Evolutionary conservation across 352 stramenopile species (phyloP), one percentile per base, ranked within the genome.

Genomic region (Pythium monospermum): DNA sequence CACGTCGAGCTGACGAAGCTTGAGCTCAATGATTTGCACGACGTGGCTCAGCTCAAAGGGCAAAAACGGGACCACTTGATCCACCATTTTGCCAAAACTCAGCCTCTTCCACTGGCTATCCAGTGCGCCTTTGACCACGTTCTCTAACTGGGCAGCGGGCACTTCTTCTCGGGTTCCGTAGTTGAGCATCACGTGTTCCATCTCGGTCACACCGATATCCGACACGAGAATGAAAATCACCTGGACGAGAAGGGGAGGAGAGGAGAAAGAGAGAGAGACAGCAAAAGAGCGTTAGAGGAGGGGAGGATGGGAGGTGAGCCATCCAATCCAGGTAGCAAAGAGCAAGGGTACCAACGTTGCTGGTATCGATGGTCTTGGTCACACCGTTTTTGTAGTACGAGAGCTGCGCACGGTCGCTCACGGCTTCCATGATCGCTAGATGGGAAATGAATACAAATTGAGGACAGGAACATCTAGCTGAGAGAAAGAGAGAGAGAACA

Each of bases 81-180:
- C 71, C 35, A 96, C 85, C 70, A 95, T 87, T 57, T 96, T 96
- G 22, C 80, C 84, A 68, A 95, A 96, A 23, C 89, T 74, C n/a
- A 96, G 65, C 7, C 85, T 68, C 45, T 87, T 82, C 86, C 86
- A 96, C 49, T 96, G 84, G 8, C 71, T 66, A 38, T 96, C 81
- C 41, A 96, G 40, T 2, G 82, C 76, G 18, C 64, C 53, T 44
- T 94, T 95, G 36, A 96, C 85, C 3, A 76, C 72, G 51, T 85
- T 79, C 53, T 90, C 71, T 10, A 91, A 70, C 27, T 77, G 57
- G 7, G 71, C 50, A 6, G 64, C 61, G 1, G 83, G 79, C n/a
- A 86, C 75, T 22, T 86, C 74, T 28, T 83, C 67, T 10, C 83
- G 73, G n/a, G 64, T 72, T 11, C 84, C 65, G 53, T 92, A 90